Evolutionary conservation across 805 yeast species (phyloP).

Genomic region (Candida sithepensis): DNA sequence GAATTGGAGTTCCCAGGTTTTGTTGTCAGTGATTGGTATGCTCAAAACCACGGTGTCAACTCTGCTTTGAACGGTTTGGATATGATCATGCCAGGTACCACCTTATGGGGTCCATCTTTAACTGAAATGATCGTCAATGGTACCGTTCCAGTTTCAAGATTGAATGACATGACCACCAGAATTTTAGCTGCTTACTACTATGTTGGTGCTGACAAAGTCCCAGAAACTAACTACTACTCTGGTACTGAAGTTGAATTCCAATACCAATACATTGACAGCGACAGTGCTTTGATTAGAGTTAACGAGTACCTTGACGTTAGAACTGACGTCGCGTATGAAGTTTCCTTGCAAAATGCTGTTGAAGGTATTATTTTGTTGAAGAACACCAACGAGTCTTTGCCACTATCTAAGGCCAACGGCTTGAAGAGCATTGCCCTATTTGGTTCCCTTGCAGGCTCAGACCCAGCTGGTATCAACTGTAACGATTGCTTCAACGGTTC

Average conservation of each 20-base stretch:
- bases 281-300: slow-evolving; percentile 47
- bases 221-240: slow-evolving; percentile 34
- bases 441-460: neutral
- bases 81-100: slow-evolving; percentile 63
- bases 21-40: slow-evolving; percentile 68
- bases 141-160: slow-evolving; percentile 48
- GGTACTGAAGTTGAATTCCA: slow-evolving; percentile 47
- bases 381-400: neutral
- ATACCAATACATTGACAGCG: slow-evolving; percentile 54
- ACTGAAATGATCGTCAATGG: slow-evolving; percentile 53
- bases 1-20: slow-evolving; percentile 67
- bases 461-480: neutral
- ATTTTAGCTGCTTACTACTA: slow-evolving; percentile 46
- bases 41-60: slow-evolving; percentile 54
- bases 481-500: neutral
- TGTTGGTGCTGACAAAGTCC: slow-evolving; percentile 35
- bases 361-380: slow-evolving; percentile 40
- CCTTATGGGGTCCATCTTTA: slow-evolving; percentile 39
- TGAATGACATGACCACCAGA: slow-evolving; percentile 61
- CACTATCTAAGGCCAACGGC: neutral
- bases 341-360: slow-evolving; percentile 54
- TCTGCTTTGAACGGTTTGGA: slow-evolving; percentile 59
- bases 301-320: slow-evolving; percentile 57
- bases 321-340: slow-evolving; percentile 41
- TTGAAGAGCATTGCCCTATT: neutral